These are phyloP conservation scores for Sungouiozyma intestinalis DNA, from an alignment of 805 yeast genomes.

Conservation along the genomic window DNA sequence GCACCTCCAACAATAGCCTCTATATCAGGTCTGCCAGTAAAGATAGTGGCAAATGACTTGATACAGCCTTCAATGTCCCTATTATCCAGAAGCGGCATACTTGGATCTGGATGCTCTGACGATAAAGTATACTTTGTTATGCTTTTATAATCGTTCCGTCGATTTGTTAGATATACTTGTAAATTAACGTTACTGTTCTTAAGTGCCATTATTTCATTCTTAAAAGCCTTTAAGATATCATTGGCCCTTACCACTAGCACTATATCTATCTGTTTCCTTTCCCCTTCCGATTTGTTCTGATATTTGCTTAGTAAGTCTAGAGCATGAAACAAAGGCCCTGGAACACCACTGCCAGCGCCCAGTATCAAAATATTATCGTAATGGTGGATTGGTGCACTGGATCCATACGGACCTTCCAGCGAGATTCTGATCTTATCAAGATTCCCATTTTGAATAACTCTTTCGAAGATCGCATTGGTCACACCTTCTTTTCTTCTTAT, in stretches of 20 bases:
- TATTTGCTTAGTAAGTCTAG: constrained; percentile 20
- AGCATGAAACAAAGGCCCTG: constrained; percentile 46
- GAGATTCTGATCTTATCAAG: constrained; percentile 27
- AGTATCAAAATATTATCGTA: constrained; percentile 47
- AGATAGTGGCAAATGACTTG: constrained; percentile 27
- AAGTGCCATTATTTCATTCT: constrained; percentile 10
- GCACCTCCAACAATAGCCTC: constrained; percentile 31
- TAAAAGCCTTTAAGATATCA: constrained; percentile 13
- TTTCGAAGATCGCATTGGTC: constrained; percentile 28
- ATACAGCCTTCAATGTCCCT: constrained; percentile 3
- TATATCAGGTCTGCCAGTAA: constrained; percentile 39
- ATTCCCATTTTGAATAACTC: constrained; percentile 22
- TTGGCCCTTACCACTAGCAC: constrained; percentile 11
- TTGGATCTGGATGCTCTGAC: constrained; percentile 1
- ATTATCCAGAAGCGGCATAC: constrained; percentile 2
- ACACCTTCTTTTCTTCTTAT: constrained; percentile 41
- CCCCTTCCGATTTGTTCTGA: not conserved
- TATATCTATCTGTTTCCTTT: constrained; percentile 7
- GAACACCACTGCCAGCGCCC: constrained; percentile 71
- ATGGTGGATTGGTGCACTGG: constrained; percentile 35
- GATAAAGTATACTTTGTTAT: not conserved
- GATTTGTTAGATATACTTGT: constrained; percentile 11
- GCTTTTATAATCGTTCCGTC: not conserved
- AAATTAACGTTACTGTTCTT: constrained; percentile 10
- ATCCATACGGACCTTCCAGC: constrained; percentile 68